Evolutionary conservation across 192 early-diverging fungal genomes (phyloP), one percentile per base, ranked within the genome.

Genomic region (Geranomyces michiganensis): DNA sequence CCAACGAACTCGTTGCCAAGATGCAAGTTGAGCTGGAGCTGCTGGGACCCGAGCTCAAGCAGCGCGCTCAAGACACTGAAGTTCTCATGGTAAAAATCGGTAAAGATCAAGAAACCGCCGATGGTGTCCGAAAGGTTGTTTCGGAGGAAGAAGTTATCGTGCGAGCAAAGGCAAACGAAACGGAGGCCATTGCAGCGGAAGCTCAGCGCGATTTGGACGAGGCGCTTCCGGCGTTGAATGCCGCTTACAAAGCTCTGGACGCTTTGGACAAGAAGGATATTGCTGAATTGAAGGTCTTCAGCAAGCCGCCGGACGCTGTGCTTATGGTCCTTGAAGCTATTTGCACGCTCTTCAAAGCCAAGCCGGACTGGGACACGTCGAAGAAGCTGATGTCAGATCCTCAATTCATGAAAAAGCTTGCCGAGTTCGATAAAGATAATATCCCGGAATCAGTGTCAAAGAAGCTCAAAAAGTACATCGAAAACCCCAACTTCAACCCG

Each of bases 31-130:
- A 87, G 69, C 75, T 87, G 30, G 78, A 87, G 58, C 75, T 73
- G 12, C 67, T 87, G 13, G 83, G 84, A 6, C 85, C 85, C 12
- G 84, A 84, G 55, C 72, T 87, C 30, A 85, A 85, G 56, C 61
- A 75, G 32, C 77, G 81, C 30, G 84, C 85, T 12, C 71, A 64
- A 12, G 85, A 87, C 66, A 80, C 80, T 2, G 85, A 87, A 72
- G 71, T 65, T 7, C 70, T 87, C 32, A 87, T 87, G 85, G 78
- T 87, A 7, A 85, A 87, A 65, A 87, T 87, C 26, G 82, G 82
- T 1, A 87, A 87, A 65, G 85, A 87, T 68, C 85, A 87, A 70
- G 85, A 87, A 73, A 84, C 77, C 13, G 85, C 85, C 31, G 85
- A 87, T 59, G 85, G 85, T n/a, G 85, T 87, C 0, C 59, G 84